Evolutionary conservation across 2,329 filamentous ascomycete genomes (phyloP).

Genomic region (Trichoderma polysporum): DNA sequence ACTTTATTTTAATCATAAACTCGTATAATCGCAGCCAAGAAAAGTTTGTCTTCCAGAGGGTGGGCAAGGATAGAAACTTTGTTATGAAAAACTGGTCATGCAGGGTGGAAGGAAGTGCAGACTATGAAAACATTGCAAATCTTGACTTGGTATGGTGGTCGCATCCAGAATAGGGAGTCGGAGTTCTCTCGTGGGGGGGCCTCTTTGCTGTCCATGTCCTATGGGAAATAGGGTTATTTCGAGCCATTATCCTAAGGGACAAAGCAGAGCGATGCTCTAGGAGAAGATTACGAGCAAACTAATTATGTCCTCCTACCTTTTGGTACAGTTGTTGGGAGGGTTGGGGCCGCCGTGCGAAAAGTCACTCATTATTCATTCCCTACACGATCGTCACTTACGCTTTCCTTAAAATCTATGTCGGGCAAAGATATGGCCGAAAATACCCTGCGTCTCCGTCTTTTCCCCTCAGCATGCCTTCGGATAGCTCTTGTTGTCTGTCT

Average conservation of each 20-base stretch:
- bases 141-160: conserved; percentile 15
- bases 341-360: conserved; percentile 12
- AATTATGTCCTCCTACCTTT: conserved; percentile 26
- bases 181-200: background rate
- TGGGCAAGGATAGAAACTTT: conserved; percentile 34
- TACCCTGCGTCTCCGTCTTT: conserved; percentile 22
- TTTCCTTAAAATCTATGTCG: conserved; percentile 25
- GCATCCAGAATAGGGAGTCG: background rate
- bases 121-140: conserved; percentile 29
- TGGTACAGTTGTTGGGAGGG: conserved; percentile 21
- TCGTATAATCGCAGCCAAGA: conserved; percentile 40
- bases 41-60: conserved; percentile 35
- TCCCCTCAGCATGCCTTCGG: conserved; percentile 30
- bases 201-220: background rate
- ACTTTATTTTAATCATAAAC: conserved; percentile 42
- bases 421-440: conserved; percentile 24
- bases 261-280: conserved; percentile 23
- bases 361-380: conserved; percentile 22
- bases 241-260: background rate
- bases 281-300: conserved; percentile 21
- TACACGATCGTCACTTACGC: conserved; percentile 23
- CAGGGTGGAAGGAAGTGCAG: conserved; percentile 33
- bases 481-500: conserved; percentile 32
- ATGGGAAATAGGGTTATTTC: background rate
- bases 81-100: conserved; percentile 39